Conservation (phyloP, 2,329 filamentous ascomycete genomes). For the Keithomyces neogunnii region DNA sequence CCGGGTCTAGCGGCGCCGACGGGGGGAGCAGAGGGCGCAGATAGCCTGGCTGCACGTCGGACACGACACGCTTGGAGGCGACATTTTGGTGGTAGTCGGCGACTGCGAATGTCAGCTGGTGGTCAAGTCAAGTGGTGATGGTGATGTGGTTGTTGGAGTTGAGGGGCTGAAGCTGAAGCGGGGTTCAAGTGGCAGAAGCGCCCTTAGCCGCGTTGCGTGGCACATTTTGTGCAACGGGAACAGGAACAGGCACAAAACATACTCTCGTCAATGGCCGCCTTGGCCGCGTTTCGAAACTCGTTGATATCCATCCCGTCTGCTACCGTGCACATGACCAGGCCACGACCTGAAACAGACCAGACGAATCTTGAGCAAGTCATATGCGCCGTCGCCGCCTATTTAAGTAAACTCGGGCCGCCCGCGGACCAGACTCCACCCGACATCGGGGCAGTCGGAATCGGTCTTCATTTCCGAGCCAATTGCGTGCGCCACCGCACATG, state of each 20-base stretch:
- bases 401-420: too few species aligned
- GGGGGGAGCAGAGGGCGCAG: conserved; percentile 69
- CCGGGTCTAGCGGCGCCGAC: conserved; percentile 55
- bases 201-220: too few species aligned
- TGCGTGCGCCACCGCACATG: too few species aligned
- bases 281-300: conserved; percentile 69
- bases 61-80: conserved; percentile 60
- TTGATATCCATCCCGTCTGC: conserved; percentile 60
- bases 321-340: too few species aligned
- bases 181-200: background rate
- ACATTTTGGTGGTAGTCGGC: conserved; percentile 76
- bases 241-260: conserved; percentile 22
- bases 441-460: too few species aligned
- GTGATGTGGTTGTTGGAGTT: background rate
- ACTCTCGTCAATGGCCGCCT: conserved; percentile 78
- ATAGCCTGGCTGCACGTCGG: conserved; percentile 76
- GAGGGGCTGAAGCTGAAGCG: background rate
- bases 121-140: background rate
- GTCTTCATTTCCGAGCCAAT: too few species aligned
- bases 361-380: too few species aligned
- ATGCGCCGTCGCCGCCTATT: too few species aligned
- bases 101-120: conserved; percentile 40
- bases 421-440: too few species aligned
- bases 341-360: too few species aligned
- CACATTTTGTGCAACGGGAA: background rate